Base-by-base conservation (phyloP, 2,329 filamentous ascomycete genomes). In the Pseudopyricularia javanii region DNA sequence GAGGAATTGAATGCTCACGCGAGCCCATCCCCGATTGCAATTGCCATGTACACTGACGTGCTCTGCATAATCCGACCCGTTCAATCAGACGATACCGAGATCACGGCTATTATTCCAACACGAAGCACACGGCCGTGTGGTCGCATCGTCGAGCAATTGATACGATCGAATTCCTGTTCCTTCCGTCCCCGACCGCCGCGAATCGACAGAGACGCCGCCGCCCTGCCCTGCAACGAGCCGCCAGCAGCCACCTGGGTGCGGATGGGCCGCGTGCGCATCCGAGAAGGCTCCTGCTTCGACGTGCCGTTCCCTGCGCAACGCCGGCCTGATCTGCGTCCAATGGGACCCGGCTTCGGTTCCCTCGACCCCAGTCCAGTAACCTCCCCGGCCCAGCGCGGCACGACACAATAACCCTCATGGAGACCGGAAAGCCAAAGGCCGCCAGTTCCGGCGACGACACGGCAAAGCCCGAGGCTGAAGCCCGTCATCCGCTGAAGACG, bases 381-480 rank as follows among this genome's bases (percentile, higher is more conserved):
- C 22, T 20, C 24, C 33, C 28, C 28, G 26, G 40, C n/a, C 24
- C 26, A 33, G 28, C 26, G 35, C 33, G 28, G 20, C 24, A 33
- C 28, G 43, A 24, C 30, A 9, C 40, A 22, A 34, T n/a, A 11
- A 28, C n/a, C 30, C 28, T 11, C 37, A 52, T 24, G 28, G 28
- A 28, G 24, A n/a, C n/a, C 17, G 20, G 15, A 30, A 35, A 11
- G 22, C n/a, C n/a, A 28, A 52, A 24, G 20, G 35, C 15, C 33
- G 15, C 7, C 49, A 50, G 30, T 32, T 40, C 50, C 15, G 37
- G 45, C 40, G 22, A 34, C 30, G 22, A 53, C 54, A 40, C 56
- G 54, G 45, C 56, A 24, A 59, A 61, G 58, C 57, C 62, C n/a
- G 55, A 62, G 51, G 6, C 40, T 12, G 20, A 22, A 24, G 40